Conservation (phyloP, 164 flowering plant species). For the Kalanchoe fedtschenkoi region DNA sequence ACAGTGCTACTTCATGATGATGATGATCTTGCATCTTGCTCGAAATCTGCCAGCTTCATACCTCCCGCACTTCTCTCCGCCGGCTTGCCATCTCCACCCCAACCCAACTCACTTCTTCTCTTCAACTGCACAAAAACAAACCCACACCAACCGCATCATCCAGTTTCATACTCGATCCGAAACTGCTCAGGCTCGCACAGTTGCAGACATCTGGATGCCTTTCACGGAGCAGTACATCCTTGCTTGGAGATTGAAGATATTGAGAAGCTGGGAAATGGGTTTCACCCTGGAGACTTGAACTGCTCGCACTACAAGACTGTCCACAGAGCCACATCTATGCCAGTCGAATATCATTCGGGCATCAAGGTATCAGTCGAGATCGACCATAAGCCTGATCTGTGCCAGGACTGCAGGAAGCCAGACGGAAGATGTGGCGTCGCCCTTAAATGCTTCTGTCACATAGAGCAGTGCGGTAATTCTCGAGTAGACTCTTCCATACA, state of each 20-base stretch:
- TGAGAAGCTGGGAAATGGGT: background rate
- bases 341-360: background rate
- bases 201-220: conserved; percentile 13
- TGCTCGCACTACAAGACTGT: background rate
- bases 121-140: conserved; percentile 31
- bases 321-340: background rate
- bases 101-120: conserved; percentile 41
- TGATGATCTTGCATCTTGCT: conserved; percentile 25
- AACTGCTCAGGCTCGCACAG: conserved; percentile 18
- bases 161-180: conserved; percentile 7
- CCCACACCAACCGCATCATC: background rate
- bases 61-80: conserved; percentile 37
- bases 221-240: background rate
- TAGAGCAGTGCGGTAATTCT: background rate
- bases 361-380: background rate
- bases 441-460: conserved; percentile 1
- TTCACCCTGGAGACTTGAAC: background rate
- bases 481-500: background rate
- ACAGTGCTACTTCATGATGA: conserved; percentile 26
- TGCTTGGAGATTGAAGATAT: background rate
- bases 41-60: conserved; percentile 24
- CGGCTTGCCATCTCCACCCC: conserved; percentile 34
- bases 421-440: background rate
- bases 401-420: background rate
- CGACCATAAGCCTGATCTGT: background rate